phyloP scores from a whole-genome alignment of 2,329 filamentous ascomycete genomes.

The Calcarisporium arbuscula region DNA sequence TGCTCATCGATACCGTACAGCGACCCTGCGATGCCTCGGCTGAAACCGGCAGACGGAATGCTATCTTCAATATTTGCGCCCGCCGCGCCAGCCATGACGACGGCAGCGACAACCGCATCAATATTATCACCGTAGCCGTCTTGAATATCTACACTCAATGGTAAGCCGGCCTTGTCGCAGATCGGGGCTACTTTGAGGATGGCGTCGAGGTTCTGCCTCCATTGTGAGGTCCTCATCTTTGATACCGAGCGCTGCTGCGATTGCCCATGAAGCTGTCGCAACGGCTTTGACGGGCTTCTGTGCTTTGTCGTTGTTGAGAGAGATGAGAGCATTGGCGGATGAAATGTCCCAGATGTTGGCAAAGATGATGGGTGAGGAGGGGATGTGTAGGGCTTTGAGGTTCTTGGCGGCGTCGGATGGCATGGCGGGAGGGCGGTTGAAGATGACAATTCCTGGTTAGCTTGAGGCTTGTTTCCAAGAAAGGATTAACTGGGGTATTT shows the following conservation, averaged over 20 bases:
- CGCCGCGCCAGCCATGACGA: constrained; percentile 45
- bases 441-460: neutral
- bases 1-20: constrained; percentile 37
- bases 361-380: constrained; percentile 44
- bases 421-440: constrained; percentile 4
- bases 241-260: constrained; percentile 39
- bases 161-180: constrained; percentile 32
- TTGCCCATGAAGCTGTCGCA: constrained; percentile 45
- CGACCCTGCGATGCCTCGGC: constrained; percentile 22
- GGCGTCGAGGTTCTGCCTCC: constrained; percentile 42
- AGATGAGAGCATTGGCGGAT: constrained; percentile 38
- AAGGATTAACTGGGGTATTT: too few relatives aligned
- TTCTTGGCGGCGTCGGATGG: constrained; percentile 24
- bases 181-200: constrained; percentile 37
- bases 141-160: constrained; percentile 52
- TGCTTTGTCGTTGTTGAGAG: constrained; percentile 27
- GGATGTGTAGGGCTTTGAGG: constrained; percentile 40
- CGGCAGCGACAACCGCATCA: constrained; percentile 33
- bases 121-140: constrained; percentile 50
- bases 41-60: constrained; percentile 26
- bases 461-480: neutral
- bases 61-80: constrained; percentile 56
- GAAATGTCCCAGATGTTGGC: constrained; percentile 50
- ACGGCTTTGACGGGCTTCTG: constrained; percentile 36
- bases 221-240: constrained; percentile 43